Conservation (phyloP, 2,329 filamentous ascomycete species). For the Aspergillus piperis region DNA sequence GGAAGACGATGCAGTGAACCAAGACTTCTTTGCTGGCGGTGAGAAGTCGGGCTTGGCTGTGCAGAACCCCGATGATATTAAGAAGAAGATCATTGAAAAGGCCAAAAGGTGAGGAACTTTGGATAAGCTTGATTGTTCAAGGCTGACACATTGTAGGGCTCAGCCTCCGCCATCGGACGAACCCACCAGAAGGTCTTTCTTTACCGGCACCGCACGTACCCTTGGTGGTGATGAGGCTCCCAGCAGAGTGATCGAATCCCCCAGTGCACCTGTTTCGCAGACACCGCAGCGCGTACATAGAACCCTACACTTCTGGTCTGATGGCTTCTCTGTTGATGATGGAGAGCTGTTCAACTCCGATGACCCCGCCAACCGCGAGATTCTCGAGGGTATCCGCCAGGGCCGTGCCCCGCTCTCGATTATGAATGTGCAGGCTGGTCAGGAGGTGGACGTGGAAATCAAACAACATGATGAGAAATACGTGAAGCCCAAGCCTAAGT, state of each 20-base stretch:
- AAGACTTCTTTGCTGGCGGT: constrained; percentile 65
- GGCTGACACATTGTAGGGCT: constrained; percentile 26
- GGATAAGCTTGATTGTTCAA: neutral
- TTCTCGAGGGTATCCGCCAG: constrained; percentile 63
- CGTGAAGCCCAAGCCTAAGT: constrained; percentile 63
- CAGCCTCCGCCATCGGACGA: constrained; percentile 45
- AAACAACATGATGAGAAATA: constrained; percentile 66
- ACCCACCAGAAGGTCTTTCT: constrained; percentile 48
- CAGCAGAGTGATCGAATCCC: constrained; percentile 58
- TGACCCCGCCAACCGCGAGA: constrained; percentile 62
- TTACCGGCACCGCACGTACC: constrained; percentile 64
- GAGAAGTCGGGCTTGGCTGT: constrained; percentile 70
- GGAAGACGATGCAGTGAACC: constrained; percentile 55
- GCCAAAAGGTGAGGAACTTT: constrained; percentile 37
- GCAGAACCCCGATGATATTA: constrained; percentile 62
- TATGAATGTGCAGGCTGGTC: constrained; percentile 62
- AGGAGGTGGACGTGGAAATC: constrained; percentile 66
- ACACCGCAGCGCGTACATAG: constrained; percentile 56
- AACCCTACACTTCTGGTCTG: constrained; percentile 64
- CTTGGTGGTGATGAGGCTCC: constrained; percentile 65
- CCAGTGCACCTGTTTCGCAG: constrained; percentile 44
- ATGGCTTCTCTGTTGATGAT: constrained; percentile 68
- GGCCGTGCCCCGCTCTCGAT: constrained; percentile 64
- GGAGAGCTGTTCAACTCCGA: constrained; percentile 64
- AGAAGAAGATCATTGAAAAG: constrained; percentile 53